phyloP scores from a whole-genome alignment of 257 asterid species.

The Nicotiana noctiflora region DNA sequence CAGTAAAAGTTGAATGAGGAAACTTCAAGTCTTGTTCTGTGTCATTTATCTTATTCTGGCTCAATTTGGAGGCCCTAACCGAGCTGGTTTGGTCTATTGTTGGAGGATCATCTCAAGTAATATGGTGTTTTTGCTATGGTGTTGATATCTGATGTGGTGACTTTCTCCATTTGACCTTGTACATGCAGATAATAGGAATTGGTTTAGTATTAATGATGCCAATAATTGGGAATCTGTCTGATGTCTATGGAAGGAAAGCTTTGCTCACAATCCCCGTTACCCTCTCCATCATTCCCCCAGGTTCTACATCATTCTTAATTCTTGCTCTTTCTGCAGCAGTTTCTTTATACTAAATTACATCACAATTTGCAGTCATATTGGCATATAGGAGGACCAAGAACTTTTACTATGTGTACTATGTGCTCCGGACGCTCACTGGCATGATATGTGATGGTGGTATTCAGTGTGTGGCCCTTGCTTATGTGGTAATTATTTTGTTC shows the following conservation, averaged over 20 bases:
- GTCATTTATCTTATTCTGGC: no score
- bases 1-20: no score
- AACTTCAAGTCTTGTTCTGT: no score
- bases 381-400: constrained; percentile 35
- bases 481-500: constrained; percentile 26
- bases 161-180: background rate
- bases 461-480: constrained; percentile 45
- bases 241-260: constrained; percentile 42
- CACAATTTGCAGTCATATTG: constrained; percentile 21
- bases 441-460: constrained; percentile 46
- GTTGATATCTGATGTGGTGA: no score
- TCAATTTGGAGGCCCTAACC: no score
- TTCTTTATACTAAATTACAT: background rate
- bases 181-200: constrained; percentile 42
- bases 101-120: background rate
- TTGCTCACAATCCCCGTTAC: constrained; percentile 43
- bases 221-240: constrained; percentile 45
- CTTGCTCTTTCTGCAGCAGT: background rate
- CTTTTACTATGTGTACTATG: constrained; percentile 45
- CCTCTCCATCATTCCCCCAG: constrained; percentile 38
- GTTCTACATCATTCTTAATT: constrained; percentile 9
- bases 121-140: background rate
- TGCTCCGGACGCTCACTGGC: constrained; percentile 35
- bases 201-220: constrained; percentile 52
- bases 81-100: no score